These are phyloP conservation scores for Microbotryum scabiosae DNA, from an alignment of 1,284 basidiomycete species.

Conservation along the genomic window DNA sequence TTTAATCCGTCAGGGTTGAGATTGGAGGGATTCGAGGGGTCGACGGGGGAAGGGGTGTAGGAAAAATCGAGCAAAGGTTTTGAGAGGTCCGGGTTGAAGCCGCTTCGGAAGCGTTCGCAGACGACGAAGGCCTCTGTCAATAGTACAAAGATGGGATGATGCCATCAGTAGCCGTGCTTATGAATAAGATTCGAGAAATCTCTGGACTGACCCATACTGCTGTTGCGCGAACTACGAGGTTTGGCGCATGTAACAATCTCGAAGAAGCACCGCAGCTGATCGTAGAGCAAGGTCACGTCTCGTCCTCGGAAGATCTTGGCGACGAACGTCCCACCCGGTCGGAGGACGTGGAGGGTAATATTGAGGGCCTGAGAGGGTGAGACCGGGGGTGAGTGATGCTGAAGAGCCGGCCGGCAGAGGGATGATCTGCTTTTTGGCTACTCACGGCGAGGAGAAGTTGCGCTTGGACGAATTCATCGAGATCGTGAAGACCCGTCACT, in stretches of 20 bases:
- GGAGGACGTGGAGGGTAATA: conserved; percentile 48
- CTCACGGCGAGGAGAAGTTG: conserved; percentile 48
- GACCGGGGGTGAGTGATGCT: no score
- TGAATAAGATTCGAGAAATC: no score
- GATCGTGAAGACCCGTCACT: conserved; percentile 52
- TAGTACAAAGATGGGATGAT: no score
- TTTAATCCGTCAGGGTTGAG: conserved; percentile 1
- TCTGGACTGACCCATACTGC: conserved; percentile 32
- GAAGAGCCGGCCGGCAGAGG: no score
- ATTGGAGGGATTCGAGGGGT: background rate
- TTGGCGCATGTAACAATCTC: conserved; percentile 41
- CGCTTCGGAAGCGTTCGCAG: conserved; percentile 45
- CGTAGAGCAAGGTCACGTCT: conserved; percentile 44
- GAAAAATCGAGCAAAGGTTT: conserved; percentile 34
- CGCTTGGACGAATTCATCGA: conserved; percentile 52
- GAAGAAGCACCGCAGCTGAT: conserved; percentile 46
- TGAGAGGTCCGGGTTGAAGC: conserved; percentile 32
- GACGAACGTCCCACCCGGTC: conserved; percentile 47
- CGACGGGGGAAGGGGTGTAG: conserved; percentile 11
- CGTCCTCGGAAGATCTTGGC: conserved; percentile 51
- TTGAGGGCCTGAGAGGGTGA: conserved; percentile 47
- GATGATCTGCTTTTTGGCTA: background rate
- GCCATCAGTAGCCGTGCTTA: no score
- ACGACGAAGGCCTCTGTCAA: conserved; percentile 52
- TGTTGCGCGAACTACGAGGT: conserved; percentile 38